A percentile compares a stretch with the other conserved stretches of the same genome.
Conservation (phyloP, 2,329 filamentous ascomycete species). For the Penicillium nordicum region DNA sequence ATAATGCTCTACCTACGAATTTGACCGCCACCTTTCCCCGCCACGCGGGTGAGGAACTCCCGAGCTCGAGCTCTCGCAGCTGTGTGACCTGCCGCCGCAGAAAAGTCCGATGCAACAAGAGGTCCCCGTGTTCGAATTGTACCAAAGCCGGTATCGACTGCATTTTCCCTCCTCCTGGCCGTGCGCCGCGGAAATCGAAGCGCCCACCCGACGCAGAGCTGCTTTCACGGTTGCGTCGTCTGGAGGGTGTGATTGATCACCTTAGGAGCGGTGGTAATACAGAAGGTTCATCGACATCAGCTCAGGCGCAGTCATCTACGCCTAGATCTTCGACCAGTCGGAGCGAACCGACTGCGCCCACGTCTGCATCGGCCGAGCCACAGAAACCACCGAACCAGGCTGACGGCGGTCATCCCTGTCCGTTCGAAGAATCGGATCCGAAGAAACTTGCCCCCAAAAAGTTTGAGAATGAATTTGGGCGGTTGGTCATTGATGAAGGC, state of each 20-base stretch:
- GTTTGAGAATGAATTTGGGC: conserved; percentile 47
- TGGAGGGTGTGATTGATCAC: conserved; percentile 61
- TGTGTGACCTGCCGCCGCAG: conserved; percentile 48
- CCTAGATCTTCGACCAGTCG: conserved; percentile 6
- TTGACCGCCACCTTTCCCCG: conserved; percentile 16
- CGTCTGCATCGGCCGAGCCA: not conserved
- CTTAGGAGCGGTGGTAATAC: conserved; percentile 47
- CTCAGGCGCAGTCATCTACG: conserved; percentile 8
- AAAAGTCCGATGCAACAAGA: conserved; percentile 50
- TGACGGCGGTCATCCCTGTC: conserved; percentile 6
- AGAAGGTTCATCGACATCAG: conserved; percentile 14
- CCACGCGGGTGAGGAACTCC: conserved; percentile 14
- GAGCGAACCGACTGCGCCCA: not conserved
- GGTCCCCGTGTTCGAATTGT: conserved; percentile 49
- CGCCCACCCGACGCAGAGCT: conserved; percentile 60
- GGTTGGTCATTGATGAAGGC: conserved; percentile 58
- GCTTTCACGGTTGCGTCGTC: conserved; percentile 53
- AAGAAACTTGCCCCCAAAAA: conserved; percentile 20
- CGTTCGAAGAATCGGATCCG: conserved; percentile 23
- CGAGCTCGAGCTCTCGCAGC: conserved; percentile 36
- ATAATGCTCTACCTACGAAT: conserved; percentile 13
- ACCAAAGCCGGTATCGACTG: conserved; percentile 54
- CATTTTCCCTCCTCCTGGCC: conserved; percentile 59
- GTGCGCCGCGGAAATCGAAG: conserved; percentile 57
- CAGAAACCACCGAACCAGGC: not conserved